Base-by-base conservation (phyloP, 495 filamentous ascomycete species). In the Penicillium samsonianum region DNA sequence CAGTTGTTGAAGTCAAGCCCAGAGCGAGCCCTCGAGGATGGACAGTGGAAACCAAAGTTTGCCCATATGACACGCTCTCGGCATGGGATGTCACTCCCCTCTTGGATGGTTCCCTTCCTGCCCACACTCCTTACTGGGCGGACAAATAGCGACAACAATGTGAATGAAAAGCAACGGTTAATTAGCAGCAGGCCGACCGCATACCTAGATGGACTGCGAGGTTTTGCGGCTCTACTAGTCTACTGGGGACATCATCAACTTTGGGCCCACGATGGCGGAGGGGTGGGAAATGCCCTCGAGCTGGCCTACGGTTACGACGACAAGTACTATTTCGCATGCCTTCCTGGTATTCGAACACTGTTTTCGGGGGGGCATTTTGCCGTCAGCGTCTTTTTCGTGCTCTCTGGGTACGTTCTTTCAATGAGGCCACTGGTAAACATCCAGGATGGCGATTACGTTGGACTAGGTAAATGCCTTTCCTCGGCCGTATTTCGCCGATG, bases 361-460 rank as follows among this genome's bases (percentile, higher is more conserved):
- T 82, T 70, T 65, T 62, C 67, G 9, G 81, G 80, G 14, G 80
- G 78, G 0, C 33, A 81, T 61, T 76, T 74, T 41, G 78, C 81
- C 37, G 82, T 84, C n/a, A 75, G 80, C 35, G 67, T 72, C 47
- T 86, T 87, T 72, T 86, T 84, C 70, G 76, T 84, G 55, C 79
- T 87, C 19, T 84, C 81, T 4, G 83, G 83, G 41, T 84, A 80
- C 52, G 82, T 79, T 26, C 69, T 86, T n/a, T 77, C 79, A 6
- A 46, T 65, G 28, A 81, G 79, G 60, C 81, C 81, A 1, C 48
- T 84, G 50, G 55, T 61, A n/a, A 65, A 81, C 22, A 72, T 83
- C 17, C 80, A 80, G 19, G 65, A 74, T 17, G 72, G 72, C 26
- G 77, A 84, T 6, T 63, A 55, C 43, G 59, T 59, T 5, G 55